Base-by-base conservation (phyloP, 2,329 filamentous ascomycete genomes). In the Apiospora phragmitis region DNA sequence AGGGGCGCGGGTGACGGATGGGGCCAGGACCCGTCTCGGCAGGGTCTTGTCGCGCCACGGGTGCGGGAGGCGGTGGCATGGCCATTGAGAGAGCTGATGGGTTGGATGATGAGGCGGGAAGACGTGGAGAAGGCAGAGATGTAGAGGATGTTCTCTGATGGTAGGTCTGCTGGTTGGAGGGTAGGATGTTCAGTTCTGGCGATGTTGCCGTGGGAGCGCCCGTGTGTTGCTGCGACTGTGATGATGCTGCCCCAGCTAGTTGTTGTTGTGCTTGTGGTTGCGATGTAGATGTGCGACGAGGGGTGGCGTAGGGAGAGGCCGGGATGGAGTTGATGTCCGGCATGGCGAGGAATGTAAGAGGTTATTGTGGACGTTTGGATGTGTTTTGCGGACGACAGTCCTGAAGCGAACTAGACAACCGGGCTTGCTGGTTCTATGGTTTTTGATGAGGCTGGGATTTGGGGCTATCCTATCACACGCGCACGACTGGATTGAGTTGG, bases 1-100 rank as follows among this genome's bases (percentile, higher is more conserved):
- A 84, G 4, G 95, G 95, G 45, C 94, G 89, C 7, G 95, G 95
- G 80, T 97, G 95, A 73, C 95, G 90, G 76, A 97, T 83, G 4
- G 95, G 95, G 0, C 92, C 93, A 70, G 90, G 89, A 0, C 90
- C 90, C 42, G 84, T 79, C 38, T 85, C 86, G 65, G 89, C 85
- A 70, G 51, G 55, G n/a, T 83, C 82, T 51, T 77, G 75, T 74
- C 74, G 75, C 0, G 75, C 72, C 2, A 74, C 73, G 11, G 73
- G 70, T 38, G 55, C 55, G 6, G 55, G 42, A 3, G 80, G 77
- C 35, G 79, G 78, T 6, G 79, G 72, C 67, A 80, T 80, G 47
- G 77, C 75, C 43, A 75, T 74, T 21, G 67, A 26, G 29, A 42
- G 45, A 43, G 65, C 43, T 21, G n/a, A 26, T 14, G 9, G 43